Evolutionary conservation across 2,329 filamentous ascomycete genomes (phyloP), one percentile per base, ranked within the genome.

Genomic region (Magnaporthiopsis incrustans): DNA sequence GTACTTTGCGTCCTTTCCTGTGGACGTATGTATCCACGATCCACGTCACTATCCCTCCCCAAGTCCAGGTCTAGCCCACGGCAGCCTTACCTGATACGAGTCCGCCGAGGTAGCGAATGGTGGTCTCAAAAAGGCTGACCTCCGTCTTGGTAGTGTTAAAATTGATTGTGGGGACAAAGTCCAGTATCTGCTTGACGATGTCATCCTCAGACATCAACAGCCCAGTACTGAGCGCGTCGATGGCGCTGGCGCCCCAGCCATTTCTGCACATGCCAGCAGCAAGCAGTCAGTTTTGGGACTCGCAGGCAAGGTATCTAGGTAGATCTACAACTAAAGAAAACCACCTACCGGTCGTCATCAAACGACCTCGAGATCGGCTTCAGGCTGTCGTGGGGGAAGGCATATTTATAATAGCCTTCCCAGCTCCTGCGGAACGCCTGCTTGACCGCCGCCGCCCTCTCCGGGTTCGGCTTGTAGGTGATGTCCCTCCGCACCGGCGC

Each of bases 121-220:
- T 97, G 0, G 91, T 96, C 76, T 97, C 92, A 70, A 97, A 97
- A 10, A 97, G 76, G 53, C 89, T 94, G 61, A 96, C 86, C 12
- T 79, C 75, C 1, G 79, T 75, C 2, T 79, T 70, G 1, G 88
- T 90, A 14, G 80, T 77, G 57, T 82, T 82, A 71, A 91, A 96
- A 74, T 96, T 80, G 70, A 96, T 88, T 0, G 76, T 83, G 0
- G 85, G 82, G 59, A 96, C 83, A 71, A 87, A 88, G 7, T 88
- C 79, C 26, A 96, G 75, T 67, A 96, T 92, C 63, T 86, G 79
- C 57, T 87, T 78, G 18, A 95, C 86, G 30, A 90, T 85, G 22
- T 87, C 79, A 33, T 79, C 77, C 59, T 91, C 82, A 56, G 83
- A 81, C 89, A 96, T 94, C 30, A 96, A 75, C 61, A 93, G 79